Evolutionary conservation across 2,329 filamentous ascomycete species (phyloP).

Genomic region (Arthrinium phaeospermum): DNA sequence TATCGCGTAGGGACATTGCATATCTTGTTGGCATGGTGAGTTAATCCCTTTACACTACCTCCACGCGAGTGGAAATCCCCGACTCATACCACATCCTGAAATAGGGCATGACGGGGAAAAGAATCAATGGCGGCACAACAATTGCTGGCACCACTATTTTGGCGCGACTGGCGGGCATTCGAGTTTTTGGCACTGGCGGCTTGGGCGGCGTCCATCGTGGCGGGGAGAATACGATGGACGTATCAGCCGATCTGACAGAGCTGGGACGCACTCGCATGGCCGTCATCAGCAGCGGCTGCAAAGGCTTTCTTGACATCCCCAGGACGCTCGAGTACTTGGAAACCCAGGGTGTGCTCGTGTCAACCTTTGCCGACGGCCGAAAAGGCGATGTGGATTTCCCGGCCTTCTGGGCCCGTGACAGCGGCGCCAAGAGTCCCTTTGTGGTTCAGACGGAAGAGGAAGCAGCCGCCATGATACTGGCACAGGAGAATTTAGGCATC

Average conservation of each 20-base stretch:
- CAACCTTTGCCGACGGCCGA: slow-evolving; percentile 87
- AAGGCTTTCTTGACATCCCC: slow-evolving; percentile 93
- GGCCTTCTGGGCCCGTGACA: slow-evolving; percentile 90
- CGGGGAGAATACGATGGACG: slow-evolving; percentile 84
- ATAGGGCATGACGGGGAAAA: slow-evolving; percentile 68
- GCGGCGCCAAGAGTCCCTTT: slow-evolving; percentile 78
- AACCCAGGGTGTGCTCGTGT: slow-evolving; percentile 78
- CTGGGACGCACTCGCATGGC: slow-evolving; percentile 87
- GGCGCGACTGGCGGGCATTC: slow-evolving; percentile 84
- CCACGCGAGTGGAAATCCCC: slow-evolving; percentile 18
- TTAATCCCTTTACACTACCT: slow-evolving; percentile 18
- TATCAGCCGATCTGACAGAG: slow-evolving; percentile 95
- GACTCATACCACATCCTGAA: slow-evolving; percentile 24
- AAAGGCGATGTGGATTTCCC: slow-evolving; percentile 80
- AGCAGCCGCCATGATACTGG: slow-evolving; percentile 86
- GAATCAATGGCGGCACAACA: slow-evolving; percentile 87
- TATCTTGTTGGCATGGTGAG: slow-evolving; percentile 77
- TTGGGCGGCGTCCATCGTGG: slow-evolving; percentile 93
- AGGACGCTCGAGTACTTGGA: slow-evolving; percentile 82
- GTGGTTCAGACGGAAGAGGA: slow-evolving; percentile 77
- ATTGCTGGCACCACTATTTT: slow-evolving; percentile 93
- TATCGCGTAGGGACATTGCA: slow-evolving; percentile 85
- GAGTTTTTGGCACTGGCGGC: slow-evolving; percentile 92
- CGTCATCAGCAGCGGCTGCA: slow-evolving; percentile 89
- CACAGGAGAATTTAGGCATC: slow-evolving; percentile 74